A percentile compares a stretch with the other conserved stretches of the same genome.
Conservation (phyloP, 495 filamentous ascomycete species). For the Cercophora samala region DNA sequence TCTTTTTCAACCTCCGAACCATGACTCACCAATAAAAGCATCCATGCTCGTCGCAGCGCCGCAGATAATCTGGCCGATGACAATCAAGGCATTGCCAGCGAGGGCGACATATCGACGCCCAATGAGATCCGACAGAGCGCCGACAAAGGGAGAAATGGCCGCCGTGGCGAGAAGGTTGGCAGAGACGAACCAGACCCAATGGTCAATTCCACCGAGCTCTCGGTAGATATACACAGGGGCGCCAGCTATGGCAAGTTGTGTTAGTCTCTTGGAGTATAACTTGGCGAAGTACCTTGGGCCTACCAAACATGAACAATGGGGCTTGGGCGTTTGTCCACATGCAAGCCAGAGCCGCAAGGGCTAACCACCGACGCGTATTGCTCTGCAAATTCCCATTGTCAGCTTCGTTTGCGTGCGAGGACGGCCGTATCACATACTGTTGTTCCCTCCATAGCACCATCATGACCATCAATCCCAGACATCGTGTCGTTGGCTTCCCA, state of each 20-base stretch:
- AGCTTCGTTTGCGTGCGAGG: background rate
- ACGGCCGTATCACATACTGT: slow-evolving; percentile 1
- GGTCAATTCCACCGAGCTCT: slow-evolving; percentile 61
- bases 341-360: slow-evolving; percentile 27
- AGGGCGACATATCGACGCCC: slow-evolving; percentile 67
- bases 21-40: slow-evolving; percentile 59
- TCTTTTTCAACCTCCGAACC: too few species aligned
- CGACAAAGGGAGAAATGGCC: slow-evolving; percentile 69
- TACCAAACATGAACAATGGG: slow-evolving; percentile 32
- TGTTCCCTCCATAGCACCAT: background rate
- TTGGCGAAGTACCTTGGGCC: background rate
- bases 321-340: slow-evolving; percentile 33
- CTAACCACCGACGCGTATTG: slow-evolving; percentile 16
- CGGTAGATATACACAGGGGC: slow-evolving; percentile 51
- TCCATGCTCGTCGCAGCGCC: slow-evolving; percentile 65
- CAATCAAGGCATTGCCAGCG: slow-evolving; percentile 54
- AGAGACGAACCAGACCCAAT: slow-evolving; percentile 72
- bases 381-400: slow-evolving; percentile 2
- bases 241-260: slow-evolving; percentile 14
- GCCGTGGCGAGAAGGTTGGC: slow-evolving; percentile 65
- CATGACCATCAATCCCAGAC: background rate
- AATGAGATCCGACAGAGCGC: slow-evolving; percentile 64
- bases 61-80: slow-evolving; percentile 64
- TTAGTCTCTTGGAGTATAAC: background rate
- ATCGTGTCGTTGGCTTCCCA: background rate